Percentiles rank a stretch among this genome's conserved stretches.
Evolutionary conservation across 1,284 basidiomycete genomes (phyloP).

Genomic region (Microbotryum lychnidis-dioicae): DNA sequence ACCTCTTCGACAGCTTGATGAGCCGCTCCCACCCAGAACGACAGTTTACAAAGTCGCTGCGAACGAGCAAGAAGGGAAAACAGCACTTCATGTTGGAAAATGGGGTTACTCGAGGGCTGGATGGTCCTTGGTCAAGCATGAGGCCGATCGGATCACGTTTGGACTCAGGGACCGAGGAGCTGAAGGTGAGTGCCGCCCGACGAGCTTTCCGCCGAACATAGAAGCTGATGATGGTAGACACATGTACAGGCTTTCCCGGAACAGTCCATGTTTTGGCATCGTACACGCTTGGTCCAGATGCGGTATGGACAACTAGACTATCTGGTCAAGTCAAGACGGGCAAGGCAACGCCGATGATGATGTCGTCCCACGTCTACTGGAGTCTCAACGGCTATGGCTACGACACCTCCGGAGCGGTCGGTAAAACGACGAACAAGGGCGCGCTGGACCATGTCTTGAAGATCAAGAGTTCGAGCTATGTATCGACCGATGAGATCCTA

Average conservation of each 20-base stretch:
- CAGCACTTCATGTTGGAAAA: conserved; percentile 36
- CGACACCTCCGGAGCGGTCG: conserved; percentile 1
- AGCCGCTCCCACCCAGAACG: conserved; percentile 1
- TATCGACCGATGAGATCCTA: conserved; percentile 2
- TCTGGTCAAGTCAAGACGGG: conserved; percentile 18
- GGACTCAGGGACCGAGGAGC: conserved; percentile 34
- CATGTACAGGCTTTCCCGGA: conserved; percentile 12
- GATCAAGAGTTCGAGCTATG: neutral
- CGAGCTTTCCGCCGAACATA: neutral
- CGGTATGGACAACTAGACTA: conserved; percentile 31
- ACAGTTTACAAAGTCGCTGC: conserved; percentile 11
- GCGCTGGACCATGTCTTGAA: conserved; percentile 5
- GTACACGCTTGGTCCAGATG: conserved; percentile 29
- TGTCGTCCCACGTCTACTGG: conserved; percentile 38
- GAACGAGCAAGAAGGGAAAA: conserved; percentile 20
- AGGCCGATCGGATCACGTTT: conserved; percentile 29
- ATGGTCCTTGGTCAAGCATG: conserved; percentile 28
- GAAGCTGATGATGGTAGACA: neutral
- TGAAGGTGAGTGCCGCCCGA: conserved; percentile 28
- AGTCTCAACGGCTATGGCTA: conserved; percentile 33
- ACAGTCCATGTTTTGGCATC: conserved; percentile 12
- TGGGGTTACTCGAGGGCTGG: conserved; percentile 35
- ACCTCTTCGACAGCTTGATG: neutral
- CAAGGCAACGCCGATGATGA: conserved; percentile 35
- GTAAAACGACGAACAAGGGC: neutral